Conservation (phyloP, 2,329 filamentous ascomycete species). For the Pseudocercospora fijiensis region DNA sequence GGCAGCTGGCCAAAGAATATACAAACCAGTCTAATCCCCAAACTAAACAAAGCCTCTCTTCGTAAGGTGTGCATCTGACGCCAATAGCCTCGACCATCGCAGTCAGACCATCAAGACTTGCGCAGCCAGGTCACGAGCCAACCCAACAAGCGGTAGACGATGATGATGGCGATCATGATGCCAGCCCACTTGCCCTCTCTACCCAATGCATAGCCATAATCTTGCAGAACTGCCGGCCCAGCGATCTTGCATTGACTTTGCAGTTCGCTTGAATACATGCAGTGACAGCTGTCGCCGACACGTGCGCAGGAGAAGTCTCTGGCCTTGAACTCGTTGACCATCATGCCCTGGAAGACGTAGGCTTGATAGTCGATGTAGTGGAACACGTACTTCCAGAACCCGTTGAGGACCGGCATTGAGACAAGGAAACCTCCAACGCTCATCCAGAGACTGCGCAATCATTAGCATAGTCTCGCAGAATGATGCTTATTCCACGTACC, state of each 20-base stretch:
- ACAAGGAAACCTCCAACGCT: constrained; percentile 81
- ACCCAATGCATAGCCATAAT: constrained; percentile 65
- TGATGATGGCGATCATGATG: constrained; percentile 70
- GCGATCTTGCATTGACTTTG: constrained; percentile 64
- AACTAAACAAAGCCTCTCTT: constrained; percentile 4
- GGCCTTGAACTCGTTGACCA: constrained; percentile 78
- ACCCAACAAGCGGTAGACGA: constrained; percentile 66
- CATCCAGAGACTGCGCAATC: constrained; percentile 68
- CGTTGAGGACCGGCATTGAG: constrained; percentile 68
- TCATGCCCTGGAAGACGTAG: constrained; percentile 90
- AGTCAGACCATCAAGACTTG: constrained; percentile 17
- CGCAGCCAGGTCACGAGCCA: constrained; percentile 52
- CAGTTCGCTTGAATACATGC: constrained; percentile 66
- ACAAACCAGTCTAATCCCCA: background rate
- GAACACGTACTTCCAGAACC: constrained; percentile 83
- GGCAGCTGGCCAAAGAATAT: constrained; percentile 1
- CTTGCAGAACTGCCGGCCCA: constrained; percentile 64
- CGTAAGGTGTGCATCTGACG: background rate
- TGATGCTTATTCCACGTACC: constrained; percentile 36
- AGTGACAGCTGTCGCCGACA: constrained; percentile 52
- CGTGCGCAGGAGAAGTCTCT: constrained; percentile 60
- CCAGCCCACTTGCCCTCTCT: constrained; percentile 66
- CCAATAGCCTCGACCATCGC: background rate
- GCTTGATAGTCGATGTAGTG: constrained; percentile 85
- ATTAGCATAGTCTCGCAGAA: background rate